Evolutionary conservation across 768 basidiomycete genomes (phyloP), one percentile per base, ranked within the genome.

Genomic region (Mycena sanguinolenta): DNA sequence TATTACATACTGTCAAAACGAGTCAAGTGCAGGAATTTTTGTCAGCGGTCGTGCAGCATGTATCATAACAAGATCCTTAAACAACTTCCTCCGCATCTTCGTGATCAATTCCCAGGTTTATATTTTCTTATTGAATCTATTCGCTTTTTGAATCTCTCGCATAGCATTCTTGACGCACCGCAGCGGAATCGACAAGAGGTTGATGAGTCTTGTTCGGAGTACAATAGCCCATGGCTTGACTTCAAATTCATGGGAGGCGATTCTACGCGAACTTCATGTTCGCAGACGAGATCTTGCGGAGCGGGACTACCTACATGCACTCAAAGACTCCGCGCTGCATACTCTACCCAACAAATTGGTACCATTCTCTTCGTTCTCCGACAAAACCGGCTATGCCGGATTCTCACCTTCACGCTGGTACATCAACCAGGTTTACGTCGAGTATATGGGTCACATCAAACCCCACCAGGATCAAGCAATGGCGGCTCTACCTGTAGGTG

Each of bases 391-490:
- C 7, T 64, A 28, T 25, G 53, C 63, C 5, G 63, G 63, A 39
- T n/a, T n/a, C n/a, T n/a, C n/a, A n/a, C n/a, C n/a, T n/a, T n/a
- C n/a, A n/a, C n/a, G n/a, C n/a, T n/a, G n/a, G n/a, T n/a, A n/a
- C n/a, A n/a, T 64, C 42, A 49, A 49, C 30, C 25, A 44, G 12
- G n/a, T 61, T 12, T 61, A 28, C 16, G 44, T 61, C 27, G 59
- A 49, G 27, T 49, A 49, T 49, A n/a, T n/a, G 42, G 59, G 42
- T 9, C 39, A 46, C 23, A 61, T 61, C 19, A 61, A 61, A 16
- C 63, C 54, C 1, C 63, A 58, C 8, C 54, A 57, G 27, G 55
- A 65, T n/a, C 63, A 65, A 23, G 53, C 63, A 2, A 65, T 65
- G 63, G 39, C 63, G 1, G 63, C 63, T 8, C 14, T 65, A 14